phyloP scores from a whole-genome alignment of 345 rosid genomes.

The Zanthoxylum bungeanum region DNA sequence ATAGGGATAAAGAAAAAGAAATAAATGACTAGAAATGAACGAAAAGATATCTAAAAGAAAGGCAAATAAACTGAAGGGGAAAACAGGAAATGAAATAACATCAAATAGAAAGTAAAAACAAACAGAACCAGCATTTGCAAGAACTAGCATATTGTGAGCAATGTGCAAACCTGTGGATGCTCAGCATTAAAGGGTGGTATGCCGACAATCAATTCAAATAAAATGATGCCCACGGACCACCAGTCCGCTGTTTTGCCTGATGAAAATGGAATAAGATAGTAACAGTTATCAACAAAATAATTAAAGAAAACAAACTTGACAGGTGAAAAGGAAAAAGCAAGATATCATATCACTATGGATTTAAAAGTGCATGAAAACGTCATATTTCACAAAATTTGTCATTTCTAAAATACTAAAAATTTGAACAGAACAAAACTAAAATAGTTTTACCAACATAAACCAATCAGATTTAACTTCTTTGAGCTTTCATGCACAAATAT shows the following conservation, averaged over 20 bases:
- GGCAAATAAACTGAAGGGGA: not conserved
- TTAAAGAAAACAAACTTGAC: constrained; percentile 3
- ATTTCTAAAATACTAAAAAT: not conserved
- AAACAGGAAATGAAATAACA: not conserved
- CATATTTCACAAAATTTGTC: not conserved
- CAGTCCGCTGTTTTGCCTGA: constrained; percentile 98
- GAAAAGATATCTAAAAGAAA: not conserved
- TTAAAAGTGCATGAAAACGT: not conserved
- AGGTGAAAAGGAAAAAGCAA: not conserved
- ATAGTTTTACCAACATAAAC: not conserved
- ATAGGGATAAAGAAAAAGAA: not conserved
- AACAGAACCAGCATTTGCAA: constrained; percentile 3
- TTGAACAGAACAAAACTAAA: not conserved
- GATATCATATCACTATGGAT: not conserved
- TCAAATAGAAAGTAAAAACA: constrained; percentile 5
- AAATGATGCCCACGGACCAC: constrained; percentile 99
- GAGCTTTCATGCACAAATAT: not conserved
- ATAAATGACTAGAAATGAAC: not conserved
- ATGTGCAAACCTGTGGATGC: constrained; percentile 62
- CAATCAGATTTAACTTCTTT: constrained; percentile 2
- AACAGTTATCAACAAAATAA: constrained; percentile 11
- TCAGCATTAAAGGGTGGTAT: constrained; percentile 99
- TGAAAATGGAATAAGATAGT: constrained; percentile 14
- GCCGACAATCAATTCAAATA: constrained; percentile 92
- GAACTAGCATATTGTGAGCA: constrained; percentile 10